Base-by-base conservation (phyloP, 371 early-diverging fungal species). In the Batkoa obscura region DNA sequence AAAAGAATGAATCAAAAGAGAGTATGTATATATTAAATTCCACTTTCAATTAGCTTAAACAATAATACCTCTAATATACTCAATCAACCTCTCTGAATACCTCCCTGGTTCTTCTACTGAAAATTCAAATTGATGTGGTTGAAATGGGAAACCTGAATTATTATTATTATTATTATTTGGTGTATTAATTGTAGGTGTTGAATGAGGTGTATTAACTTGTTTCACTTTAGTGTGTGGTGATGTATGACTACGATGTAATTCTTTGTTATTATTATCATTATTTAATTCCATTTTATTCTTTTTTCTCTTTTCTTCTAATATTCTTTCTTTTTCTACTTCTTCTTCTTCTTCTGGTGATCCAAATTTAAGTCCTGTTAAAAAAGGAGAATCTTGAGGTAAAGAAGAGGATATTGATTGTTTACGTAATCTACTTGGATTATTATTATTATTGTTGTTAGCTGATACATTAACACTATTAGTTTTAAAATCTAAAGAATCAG, bases 81-180 rank as follows among this genome's bases (percentile, higher is more conserved):
- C 70, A 36, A 75, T 36, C 39, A 78, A 57, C 10, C 78, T 59
- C 51, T 69, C 67, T 0, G 75, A 71, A 58, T 75, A 78, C 15
- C 78, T 63, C n/a, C 68, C 73, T 9, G 78, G 78, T 56, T 75
- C 78, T 59, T 78, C 78, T 0, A 78, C 78, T 13, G 73, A 72
- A 17, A 66, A 63, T 54, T 78, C 78, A 0, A 54, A 60, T 13
- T 55, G 57, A 10, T 60, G 32, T 57, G 31, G 33, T 15, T 35
- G 13, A 30, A 55, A 55, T 1, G 23, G 42, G 8, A 13, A 15
- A 37, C 39, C 4, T 2, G 53, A 17, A 2, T 12, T 13, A 13
- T 8, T 34, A 23, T 45, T 3, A 3, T 9, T 4, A 39, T 39
- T 39, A 13, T 17, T 50, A 30, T 53, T 39, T n/a, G 38, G 31